A percentile compares a stretch with the other conserved stretches of the same genome.
Evolutionary conservation across 2,329 filamentous ascomycete genomes (phyloP).

Genomic region (Xylaria sp.): DNA sequence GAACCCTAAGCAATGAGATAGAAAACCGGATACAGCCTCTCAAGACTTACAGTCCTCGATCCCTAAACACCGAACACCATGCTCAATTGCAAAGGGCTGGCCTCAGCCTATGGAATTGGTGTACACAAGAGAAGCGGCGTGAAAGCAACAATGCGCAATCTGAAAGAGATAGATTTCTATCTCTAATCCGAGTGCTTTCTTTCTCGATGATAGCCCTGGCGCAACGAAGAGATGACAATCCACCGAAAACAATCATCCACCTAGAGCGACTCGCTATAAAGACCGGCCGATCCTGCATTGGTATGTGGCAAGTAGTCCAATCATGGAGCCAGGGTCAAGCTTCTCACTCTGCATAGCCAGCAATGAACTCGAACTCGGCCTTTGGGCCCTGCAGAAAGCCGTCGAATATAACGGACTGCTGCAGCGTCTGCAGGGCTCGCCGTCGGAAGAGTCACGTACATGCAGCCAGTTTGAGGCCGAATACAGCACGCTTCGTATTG

Average conservation of each 20-base stretch:
- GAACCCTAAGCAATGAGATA: conserved; percentile 56
- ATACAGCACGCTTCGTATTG: conserved; percentile 73
- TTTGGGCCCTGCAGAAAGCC: conserved; percentile 71
- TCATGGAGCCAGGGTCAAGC: conserved; percentile 14
- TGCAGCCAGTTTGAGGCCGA: conserved; percentile 62
- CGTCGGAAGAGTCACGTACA: conserved; percentile 50
- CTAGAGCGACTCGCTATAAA: conserved; percentile 73
- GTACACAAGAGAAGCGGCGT: conserved; percentile 62
- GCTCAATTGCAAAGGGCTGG: conserved; percentile 66
- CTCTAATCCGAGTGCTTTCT: conserved; percentile 64
- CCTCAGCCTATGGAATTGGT: conserved; percentile 74
- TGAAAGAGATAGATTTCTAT: conserved; percentile 50
- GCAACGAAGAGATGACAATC: conserved; percentile 50
- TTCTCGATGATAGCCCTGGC: conserved; percentile 75
- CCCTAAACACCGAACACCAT: conserved; percentile 49
- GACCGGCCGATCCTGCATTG: conserved; percentile 71
- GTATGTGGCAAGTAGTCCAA: conserved; percentile 54
- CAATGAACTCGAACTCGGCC: conserved; percentile 66
- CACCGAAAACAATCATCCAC: conserved; percentile 60
- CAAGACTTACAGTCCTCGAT: conserved; percentile 50
- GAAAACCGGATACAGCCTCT: conserved; percentile 53
- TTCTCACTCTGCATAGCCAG: conserved; percentile 54
- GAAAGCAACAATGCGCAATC: conserved; percentile 42
- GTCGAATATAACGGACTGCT: conserved; percentile 64
- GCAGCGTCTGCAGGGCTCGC: conserved; percentile 46